Conservation (phyloP, 1,284 basidiomycete species). For the Rugosomyces carneus region DNA sequence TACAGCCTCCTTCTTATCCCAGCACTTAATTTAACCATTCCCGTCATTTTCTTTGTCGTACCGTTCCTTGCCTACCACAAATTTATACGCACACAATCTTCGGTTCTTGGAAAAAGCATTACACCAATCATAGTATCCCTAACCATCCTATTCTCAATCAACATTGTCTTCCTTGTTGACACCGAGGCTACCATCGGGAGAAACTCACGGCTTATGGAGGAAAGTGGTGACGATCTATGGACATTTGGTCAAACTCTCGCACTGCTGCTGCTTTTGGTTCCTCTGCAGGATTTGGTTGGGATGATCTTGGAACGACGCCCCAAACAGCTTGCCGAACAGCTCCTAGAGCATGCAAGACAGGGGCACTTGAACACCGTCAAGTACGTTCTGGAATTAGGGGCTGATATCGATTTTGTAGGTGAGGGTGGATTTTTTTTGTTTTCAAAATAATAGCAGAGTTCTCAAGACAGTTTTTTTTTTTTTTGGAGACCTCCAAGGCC, state of each 20-base stretch:
- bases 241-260: slow-evolving; percentile 22
- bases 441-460: no score
- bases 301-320: background rate
- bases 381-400: background rate
- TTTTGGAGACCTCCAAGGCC: background rate
- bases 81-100: background rate
- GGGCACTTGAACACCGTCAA: background rate
- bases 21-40: slow-evolving; percentile 16
- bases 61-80: background rate
- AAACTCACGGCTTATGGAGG: slow-evolving; percentile 3
- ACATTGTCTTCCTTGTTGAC: slow-evolving; percentile 17
- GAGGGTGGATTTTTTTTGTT: no score
- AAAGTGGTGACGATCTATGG: slow-evolving; percentile 16
- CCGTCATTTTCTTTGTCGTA: slow-evolving; percentile 8
- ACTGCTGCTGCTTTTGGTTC: slow-evolving; percentile 19
- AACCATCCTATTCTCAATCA: slow-evolving; percentile 9
- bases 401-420: no score
- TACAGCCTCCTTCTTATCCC: slow-evolving; percentile 17
- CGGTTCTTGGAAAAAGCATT: background rate
- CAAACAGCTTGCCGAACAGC: background rate
- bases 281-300: slow-evolving; percentile 10
- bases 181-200: slow-evolving; percentile 13
- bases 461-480: no score
- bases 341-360: background rate
- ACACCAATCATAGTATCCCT: slow-evolving; percentile 8